A percentile compares a stretch with the other conserved stretches of the same genome.
phyloP scores from a whole-genome alignment of 1,139 yeast species.

The Taiozyma sp. region DNA sequence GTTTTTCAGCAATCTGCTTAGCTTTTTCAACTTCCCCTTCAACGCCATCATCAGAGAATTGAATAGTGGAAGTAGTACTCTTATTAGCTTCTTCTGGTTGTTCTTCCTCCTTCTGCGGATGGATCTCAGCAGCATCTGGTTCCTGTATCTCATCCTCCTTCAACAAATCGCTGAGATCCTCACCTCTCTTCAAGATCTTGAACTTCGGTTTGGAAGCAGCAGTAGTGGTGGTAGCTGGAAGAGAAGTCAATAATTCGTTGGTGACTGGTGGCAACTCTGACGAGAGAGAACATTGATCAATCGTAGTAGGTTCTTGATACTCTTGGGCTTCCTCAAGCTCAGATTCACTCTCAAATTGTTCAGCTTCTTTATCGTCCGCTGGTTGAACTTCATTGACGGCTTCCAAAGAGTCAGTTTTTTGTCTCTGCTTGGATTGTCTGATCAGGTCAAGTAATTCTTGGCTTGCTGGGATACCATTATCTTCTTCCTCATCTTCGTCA shows the following conservation, averaged over 20 bases:
- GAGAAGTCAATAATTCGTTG: background rate
- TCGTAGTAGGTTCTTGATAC: constrained; percentile 1
- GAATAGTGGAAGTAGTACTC: constrained; percentile 9
- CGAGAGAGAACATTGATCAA: no score
- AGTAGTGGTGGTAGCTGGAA: background rate
- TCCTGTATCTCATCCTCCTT: background rate
- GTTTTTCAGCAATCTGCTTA: background rate
- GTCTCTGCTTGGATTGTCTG: constrained; percentile 10
- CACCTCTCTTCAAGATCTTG: constrained; percentile 27
- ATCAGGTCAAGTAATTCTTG: constrained; percentile 18
- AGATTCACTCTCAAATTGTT: constrained; percentile 8
- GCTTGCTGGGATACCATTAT: constrained; percentile 13
- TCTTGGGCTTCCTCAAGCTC: constrained; percentile 12
- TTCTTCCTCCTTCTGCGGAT: background rate
- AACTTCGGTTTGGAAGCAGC: constrained; percentile 13
- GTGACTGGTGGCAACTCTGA: background rate
- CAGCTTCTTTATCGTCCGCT: constrained; percentile 5
- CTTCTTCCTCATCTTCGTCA: constrained; percentile 3
- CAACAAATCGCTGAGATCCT: constrained; percentile 13
- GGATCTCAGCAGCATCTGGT: background rate
- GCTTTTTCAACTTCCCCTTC: constrained; percentile 1
- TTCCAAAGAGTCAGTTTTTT: constrained; percentile 16
- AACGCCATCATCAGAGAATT: constrained; percentile 7
- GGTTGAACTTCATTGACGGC: constrained; percentile 1
- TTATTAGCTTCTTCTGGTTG: constrained; percentile 2